phyloP scores from a whole-genome alignment of 148 eudicot species.

The Amaranthus cruentus region DNA sequence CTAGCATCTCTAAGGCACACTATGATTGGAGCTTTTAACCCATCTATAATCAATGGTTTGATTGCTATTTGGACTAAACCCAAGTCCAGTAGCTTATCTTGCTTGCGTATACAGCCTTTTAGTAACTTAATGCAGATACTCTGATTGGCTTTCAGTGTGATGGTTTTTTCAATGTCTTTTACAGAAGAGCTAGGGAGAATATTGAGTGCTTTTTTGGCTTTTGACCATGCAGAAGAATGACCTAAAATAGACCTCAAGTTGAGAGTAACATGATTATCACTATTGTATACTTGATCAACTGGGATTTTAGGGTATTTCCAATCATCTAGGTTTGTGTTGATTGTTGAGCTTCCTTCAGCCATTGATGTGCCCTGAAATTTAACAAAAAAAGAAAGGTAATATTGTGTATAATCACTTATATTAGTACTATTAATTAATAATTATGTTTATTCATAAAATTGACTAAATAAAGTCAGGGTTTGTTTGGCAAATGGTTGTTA shows the following conservation, averaged over 20 bases:
- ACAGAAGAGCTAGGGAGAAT: not conserved
- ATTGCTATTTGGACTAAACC: slow-evolving; percentile 8
- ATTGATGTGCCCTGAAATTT: slow-evolving; percentile 10
- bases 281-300: slow-evolving; percentile 5
- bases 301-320: slow-evolving; percentile 18
- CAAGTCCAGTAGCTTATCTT: not conserved
- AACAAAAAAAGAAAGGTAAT: not conserved
- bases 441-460: too few relatives aligned
- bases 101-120: not conserved
- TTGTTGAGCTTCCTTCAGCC: not conserved
- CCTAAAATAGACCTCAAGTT: not conserved
- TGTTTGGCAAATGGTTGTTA: too few relatives aligned
- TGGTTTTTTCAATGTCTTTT: slow-evolving; percentile 10
- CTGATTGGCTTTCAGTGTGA: not conserved
- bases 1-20: slow-evolving; percentile 3
- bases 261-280: not conserved
- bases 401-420: not conserved
- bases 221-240: slow-evolving; percentile 4
- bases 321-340: not conserved
- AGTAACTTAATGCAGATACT: not conserved
- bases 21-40: slow-evolving; percentile 1
- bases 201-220: not conserved
- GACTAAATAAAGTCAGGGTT: too few relatives aligned
- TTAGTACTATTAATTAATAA: not conserved
- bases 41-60: not conserved